A percentile compares a stretch with the other conserved stretches of the same genome.
These are phyloP conservation scores for Pachysandra terminalis DNA, from an alignment of 164 flowering plant genomes.

Conservation along the genomic window DNA sequence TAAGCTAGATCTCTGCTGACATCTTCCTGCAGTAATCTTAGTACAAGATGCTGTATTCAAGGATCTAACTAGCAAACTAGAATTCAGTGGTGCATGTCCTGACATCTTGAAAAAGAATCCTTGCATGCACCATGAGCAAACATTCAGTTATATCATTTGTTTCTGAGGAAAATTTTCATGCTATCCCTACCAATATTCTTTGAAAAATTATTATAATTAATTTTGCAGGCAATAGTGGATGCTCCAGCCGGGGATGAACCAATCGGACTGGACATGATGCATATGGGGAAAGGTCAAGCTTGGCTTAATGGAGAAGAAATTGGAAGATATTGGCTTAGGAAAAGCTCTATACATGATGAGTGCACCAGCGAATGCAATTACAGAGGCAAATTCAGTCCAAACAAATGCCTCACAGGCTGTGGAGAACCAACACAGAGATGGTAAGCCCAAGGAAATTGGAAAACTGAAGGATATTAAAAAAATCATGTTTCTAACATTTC, in stretches of 20 bases:
- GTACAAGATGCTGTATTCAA: not conserved
- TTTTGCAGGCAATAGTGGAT: conserved; percentile 65
- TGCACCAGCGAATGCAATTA: conserved; percentile 79
- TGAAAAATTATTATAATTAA: conserved; percentile 6
- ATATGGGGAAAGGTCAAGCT: conserved; percentile 97
- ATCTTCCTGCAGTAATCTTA: not conserved
- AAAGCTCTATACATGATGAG: conserved; percentile 46
- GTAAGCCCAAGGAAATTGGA: conserved; percentile 40
- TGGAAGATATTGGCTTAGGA: conserved; percentile 92
- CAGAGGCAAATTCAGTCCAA: conserved; percentile 82
- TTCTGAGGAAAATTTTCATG: not conserved
- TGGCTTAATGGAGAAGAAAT: conserved; percentile 98
- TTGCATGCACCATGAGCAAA: not conserved
- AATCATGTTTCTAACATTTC: not conserved
- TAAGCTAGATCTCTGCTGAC: not conserved
- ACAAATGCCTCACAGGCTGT: conserved; percentile 89
- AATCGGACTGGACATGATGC: conserved; percentile 88
- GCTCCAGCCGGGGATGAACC: conserved; percentile 89
- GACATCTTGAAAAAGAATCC: not conserved
- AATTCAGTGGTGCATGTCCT: not conserved
- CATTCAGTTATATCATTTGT: not conserved
- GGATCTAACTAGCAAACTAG: not conserved
- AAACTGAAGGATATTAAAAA: too few species aligned
- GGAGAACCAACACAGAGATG: conserved; percentile 97
- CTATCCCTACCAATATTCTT: not conserved